A percentile compares a stretch with the other conserved stretches of the same genome.
Evolutionary conservation across 1,284 basidiomycete species (phyloP).

Genomic region (Coriolopsis trogii): DNA sequence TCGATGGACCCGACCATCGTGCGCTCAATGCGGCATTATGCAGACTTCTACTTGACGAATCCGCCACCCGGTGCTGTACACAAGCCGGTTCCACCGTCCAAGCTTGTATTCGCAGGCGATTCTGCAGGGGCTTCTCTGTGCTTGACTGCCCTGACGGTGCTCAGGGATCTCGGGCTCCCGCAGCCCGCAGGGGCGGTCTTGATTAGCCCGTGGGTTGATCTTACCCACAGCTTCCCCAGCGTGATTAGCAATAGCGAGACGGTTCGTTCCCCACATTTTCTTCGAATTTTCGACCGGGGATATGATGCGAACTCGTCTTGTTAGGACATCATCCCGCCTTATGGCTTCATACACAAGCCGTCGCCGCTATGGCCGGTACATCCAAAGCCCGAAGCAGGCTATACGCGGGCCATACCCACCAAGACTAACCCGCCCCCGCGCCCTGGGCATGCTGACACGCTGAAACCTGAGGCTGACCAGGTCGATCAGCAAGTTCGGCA

Average conservation of each 20-base stretch:
- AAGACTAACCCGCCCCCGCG: slow-evolving; percentile 47
- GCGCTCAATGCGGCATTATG: neutral
- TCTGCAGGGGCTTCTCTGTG: slow-evolving; percentile 83
- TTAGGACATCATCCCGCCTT: slow-evolving; percentile 65
- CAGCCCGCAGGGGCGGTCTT: slow-evolving; percentile 78
- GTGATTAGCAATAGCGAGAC: slow-evolving; percentile 74
- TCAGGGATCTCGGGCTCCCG: slow-evolving; percentile 77
- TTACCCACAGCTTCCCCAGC: slow-evolving; percentile 86
- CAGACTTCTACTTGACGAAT: slow-evolving; percentile 79
- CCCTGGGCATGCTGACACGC: slow-evolving; percentile 54
- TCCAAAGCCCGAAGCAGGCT: slow-evolving; percentile 40
- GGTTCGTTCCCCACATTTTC: slow-evolving; percentile 47
- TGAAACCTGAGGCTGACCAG: slow-evolving; percentile 40
- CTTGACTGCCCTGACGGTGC: slow-evolving; percentile 67
- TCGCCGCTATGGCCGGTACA: slow-evolving; percentile 60
- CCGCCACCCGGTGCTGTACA: slow-evolving; percentile 76
- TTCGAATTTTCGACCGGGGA: slow-evolving; percentile 29
- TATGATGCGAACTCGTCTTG: too few species aligned
- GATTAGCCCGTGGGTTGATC: slow-evolving; percentile 83
- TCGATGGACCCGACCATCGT: too few species aligned
- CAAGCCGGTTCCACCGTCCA: slow-evolving; percentile 66
- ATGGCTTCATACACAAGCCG: slow-evolving; percentile 64
- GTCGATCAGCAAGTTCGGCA: slow-evolving; percentile 29
- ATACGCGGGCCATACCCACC: slow-evolving; percentile 40
- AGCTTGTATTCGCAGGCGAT: slow-evolving; percentile 84